Evolutionary conservation across 768 basidiomycete species (phyloP).

Genomic region (Phylloporus scabripes): DNA sequence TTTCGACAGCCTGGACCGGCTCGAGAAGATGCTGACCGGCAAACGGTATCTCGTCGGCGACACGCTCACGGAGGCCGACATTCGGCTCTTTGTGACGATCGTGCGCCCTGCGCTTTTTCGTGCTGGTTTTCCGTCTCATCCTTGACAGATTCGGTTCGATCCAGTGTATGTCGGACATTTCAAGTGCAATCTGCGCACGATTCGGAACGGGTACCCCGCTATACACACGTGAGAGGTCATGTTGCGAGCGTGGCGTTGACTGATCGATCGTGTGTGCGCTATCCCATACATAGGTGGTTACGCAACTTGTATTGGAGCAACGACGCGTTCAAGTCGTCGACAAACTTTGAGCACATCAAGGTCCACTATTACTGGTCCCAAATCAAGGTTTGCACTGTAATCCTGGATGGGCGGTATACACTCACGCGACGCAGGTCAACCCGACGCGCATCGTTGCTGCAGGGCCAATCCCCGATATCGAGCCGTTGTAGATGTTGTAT

Average conservation of each 20-base stretch:
- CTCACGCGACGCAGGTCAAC: slow-evolving; percentile 54
- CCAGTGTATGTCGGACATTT: slow-evolving; percentile 89
- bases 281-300: slow-evolving; percentile 52
- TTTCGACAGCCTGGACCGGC: slow-evolving; percentile 73
- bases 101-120: slow-evolving; percentile 38
- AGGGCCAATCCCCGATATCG: slow-evolving; percentile 67
- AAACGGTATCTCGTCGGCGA: slow-evolving; percentile 85
- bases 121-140: neutral
- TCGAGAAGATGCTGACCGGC: slow-evolving; percentile 71
- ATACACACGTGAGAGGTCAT: slow-evolving; percentile 47
- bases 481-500: slow-evolving; percentile 41
- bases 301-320: slow-evolving; percentile 89
- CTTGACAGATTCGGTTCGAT: slow-evolving; percentile 73
- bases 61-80: slow-evolving; percentile 76
- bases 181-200: slow-evolving; percentile 86
- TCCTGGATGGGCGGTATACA: neutral
- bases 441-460: slow-evolving; percentile 69
- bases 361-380: slow-evolving; percentile 37
- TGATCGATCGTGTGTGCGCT: neutral
- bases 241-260: neutral
- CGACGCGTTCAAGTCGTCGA: slow-evolving; percentile 79
- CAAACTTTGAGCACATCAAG: slow-evolving; percentile 79
- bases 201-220: slow-evolving; percentile 83
- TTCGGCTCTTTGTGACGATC: slow-evolving; percentile 90
- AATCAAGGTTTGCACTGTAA: slow-evolving; percentile 13